A percentile compares a stretch with the other conserved stretches of the same genome.
Conservation (phyloP, 331 rosid genomes). For the Malus hybrid region DNA sequence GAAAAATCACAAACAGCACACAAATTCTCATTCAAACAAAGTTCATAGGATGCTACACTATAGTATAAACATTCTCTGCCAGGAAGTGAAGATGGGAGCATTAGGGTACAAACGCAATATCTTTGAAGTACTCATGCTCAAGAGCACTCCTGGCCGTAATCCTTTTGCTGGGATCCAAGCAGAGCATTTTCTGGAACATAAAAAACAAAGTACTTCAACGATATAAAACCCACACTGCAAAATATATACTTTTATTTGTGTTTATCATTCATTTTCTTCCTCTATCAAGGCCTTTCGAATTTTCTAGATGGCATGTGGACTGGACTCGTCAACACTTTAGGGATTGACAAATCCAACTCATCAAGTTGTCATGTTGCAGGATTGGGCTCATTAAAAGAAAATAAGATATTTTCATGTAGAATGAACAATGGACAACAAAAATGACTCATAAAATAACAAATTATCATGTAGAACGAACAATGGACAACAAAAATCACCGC, state of each 20-base stretch:
- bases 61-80: slow-evolving; percentile 42
- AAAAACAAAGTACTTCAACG: not conserved
- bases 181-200: slow-evolving; percentile 58
- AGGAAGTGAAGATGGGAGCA: slow-evolving; percentile 5
- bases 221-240: not conserved
- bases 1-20: slow-evolving; percentile 4
- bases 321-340: not conserved
- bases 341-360: not conserved
- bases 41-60: slow-evolving; percentile 23
- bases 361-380: not conserved
- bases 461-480: not conserved
- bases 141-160: slow-evolving; percentile 70
- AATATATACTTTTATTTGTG: not conserved
- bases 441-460: not conserved
- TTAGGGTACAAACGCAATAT: slow-evolving; percentile 53
- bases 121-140: slow-evolving; percentile 76
- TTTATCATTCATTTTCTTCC: not conserved
- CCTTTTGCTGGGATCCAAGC: slow-evolving; percentile 71
- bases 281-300: not conserved
- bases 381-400: not conserved
- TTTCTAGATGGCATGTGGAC: not conserved
- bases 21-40: slow-evolving; percentile 22
- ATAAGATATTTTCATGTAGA: no score
- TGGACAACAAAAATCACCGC: not conserved
- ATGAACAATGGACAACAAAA: no score